Conservation (phyloP, 352 stramenopile species). For the Globisporangium nodosum region DNA sequence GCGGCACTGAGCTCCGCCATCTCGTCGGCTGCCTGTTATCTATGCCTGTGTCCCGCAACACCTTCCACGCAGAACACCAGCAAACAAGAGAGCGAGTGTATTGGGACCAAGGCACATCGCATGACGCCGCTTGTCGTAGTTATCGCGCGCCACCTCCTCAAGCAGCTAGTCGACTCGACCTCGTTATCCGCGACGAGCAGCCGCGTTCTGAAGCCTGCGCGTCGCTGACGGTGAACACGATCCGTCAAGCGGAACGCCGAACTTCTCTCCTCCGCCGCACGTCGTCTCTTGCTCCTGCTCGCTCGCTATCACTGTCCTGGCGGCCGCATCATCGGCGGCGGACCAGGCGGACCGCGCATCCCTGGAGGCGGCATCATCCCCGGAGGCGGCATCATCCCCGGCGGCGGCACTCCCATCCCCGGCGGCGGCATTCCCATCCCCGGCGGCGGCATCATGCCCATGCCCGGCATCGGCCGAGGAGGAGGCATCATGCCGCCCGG, state of each 20-base stretch:
- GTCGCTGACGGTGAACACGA: too few species aligned
- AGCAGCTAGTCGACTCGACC: background rate
- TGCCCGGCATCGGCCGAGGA: slow-evolving; percentile 52
- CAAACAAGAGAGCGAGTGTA: background rate
- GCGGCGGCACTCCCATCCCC: slow-evolving; percentile 58
- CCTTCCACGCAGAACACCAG: background rate
- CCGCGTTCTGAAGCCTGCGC: too few species aligned
- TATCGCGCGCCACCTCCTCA: background rate
- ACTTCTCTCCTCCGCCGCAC: background rate
- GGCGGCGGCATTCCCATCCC: slow-evolving; percentile 76
- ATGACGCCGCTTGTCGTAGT: background rate
- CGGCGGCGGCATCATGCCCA: slow-evolving; percentile 70
- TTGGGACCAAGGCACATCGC: background rate
- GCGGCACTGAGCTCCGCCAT: slow-evolving; percentile 9
- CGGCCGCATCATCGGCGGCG: slow-evolving; percentile 29
- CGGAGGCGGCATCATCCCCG: slow-evolving; percentile 26
- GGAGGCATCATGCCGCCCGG: slow-evolving; percentile 61
- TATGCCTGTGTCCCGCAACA: background rate
- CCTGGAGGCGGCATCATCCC: slow-evolving; percentile 71
- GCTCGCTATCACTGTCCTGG: slow-evolving; percentile 46
- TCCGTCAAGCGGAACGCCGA: background rate
- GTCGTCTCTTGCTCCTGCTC: background rate
- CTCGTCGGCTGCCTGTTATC: background rate
- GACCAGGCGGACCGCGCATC: slow-evolving; percentile 65
- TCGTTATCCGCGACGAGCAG: background rate